Conservation (phyloP, 306 rosid species). For the Citrullus amarus region DNA sequence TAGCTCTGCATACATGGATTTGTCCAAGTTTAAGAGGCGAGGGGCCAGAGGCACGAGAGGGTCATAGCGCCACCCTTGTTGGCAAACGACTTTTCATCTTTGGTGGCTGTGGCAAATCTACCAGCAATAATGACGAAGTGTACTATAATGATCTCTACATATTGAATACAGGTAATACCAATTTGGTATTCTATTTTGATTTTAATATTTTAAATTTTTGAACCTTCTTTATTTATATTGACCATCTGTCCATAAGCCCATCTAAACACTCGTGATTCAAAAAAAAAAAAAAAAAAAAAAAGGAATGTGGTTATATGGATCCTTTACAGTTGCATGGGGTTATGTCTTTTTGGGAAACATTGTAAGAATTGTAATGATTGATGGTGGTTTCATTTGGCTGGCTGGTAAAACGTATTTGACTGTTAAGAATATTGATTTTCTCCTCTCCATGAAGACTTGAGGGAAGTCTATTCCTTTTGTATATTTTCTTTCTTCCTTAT, state of each 20-base stretch:
- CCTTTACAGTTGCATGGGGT: neutral
- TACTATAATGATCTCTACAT: conserved; percentile 88
- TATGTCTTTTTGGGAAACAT: neutral
- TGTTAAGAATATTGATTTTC: neutral
- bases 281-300: neutral
- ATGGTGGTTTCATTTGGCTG: neutral
- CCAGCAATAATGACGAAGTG: conserved; percentile 45
- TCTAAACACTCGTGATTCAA: neutral
- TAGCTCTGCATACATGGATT: conserved; percentile 73
- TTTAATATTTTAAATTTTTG: neutral
- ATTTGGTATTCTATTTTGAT: neutral
- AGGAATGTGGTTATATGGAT: neutral
- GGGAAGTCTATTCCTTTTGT: neutral
- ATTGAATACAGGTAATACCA: conserved; percentile 66
- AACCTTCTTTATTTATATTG: neutral
- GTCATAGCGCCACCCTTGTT: conserved; percentile 85
- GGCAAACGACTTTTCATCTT: conserved; percentile 73
- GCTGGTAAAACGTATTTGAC: neutral
- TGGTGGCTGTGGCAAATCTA: conserved; percentile 95
- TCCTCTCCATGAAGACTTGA: neutral
- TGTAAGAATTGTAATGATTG: neutral
- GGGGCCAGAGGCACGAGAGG: conserved; percentile 93
- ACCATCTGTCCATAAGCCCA: neutral
- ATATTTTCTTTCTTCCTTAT: neutral
- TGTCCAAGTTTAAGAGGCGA: conserved; percentile 74